A percentile compares a stretch with the other conserved stretches of the same genome.
phyloP scores from a whole-genome alignment of 2,329 filamentous ascomycete genomes.

The Torrubiella hemipterigena region DNA sequence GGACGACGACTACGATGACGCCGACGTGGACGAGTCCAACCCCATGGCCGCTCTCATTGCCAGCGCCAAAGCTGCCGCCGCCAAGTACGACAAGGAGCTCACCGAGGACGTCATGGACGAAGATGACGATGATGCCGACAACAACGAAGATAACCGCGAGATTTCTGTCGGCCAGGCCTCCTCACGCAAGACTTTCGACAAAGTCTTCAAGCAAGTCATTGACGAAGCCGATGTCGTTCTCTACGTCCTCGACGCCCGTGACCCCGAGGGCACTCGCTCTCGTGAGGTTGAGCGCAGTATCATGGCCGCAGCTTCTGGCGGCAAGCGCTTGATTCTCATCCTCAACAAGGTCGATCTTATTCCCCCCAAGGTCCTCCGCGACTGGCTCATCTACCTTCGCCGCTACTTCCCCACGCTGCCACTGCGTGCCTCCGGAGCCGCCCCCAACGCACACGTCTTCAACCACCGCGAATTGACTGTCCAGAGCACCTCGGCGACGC shows the following conservation, averaged over 20 bases:
- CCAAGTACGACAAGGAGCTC: conserved; percentile 57
- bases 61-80: conserved; percentile 67
- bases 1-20: conserved; percentile 37
- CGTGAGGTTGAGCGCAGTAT: conserved; percentile 83
- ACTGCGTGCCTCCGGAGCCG: conserved; percentile 70
- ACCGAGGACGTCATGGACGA: conserved; percentile 46
- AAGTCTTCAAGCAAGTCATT: conserved; percentile 88
- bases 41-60: conserved; percentile 88
- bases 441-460: conserved; percentile 79
- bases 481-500: conserved; percentile 70
- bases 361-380: conserved; percentile 67
- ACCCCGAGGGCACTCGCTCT: conserved; percentile 82
- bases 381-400: conserved; percentile 74
- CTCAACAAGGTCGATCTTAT: conserved; percentile 95
- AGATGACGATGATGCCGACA: conserved; percentile 39
- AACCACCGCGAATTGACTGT: conserved; percentile 84
- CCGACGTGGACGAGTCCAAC: conserved; percentile 58
- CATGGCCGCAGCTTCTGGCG: conserved; percentile 73
- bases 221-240: conserved; percentile 82
- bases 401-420: conserved; percentile 87
- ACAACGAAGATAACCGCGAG: conserved; percentile 39
- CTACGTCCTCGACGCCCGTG: conserved; percentile 85
- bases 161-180: conserved; percentile 41
- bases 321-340: conserved; percentile 80
- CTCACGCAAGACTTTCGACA: conserved; percentile 83